Percentiles rank a stretch among this genome's conserved stretches.
Conservation (phyloP, 2,329 filamentous ascomycete genomes). For the Drechslerella stenobrocha region DNA sequence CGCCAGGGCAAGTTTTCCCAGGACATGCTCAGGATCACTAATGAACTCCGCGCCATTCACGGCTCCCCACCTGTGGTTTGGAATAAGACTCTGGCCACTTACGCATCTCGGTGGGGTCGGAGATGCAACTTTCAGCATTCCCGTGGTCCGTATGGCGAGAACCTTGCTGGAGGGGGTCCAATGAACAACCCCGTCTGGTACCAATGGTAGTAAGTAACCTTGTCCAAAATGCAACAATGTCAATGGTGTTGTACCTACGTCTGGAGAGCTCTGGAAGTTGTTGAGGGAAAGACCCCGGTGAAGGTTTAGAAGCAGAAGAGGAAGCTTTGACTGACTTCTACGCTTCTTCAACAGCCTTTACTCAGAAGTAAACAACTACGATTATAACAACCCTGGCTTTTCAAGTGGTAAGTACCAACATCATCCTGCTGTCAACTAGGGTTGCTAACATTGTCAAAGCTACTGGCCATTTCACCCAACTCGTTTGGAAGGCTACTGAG, state of each 20-base stretch:
- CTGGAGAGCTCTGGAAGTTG: too few species aligned
- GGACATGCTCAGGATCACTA: constrained; percentile 45
- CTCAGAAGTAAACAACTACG: constrained; percentile 35
- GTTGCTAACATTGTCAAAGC: constrained; percentile 46
- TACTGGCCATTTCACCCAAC: constrained; percentile 73
- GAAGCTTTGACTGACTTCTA: constrained; percentile 5
- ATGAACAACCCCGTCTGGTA: constrained; percentile 49
- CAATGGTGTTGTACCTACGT: constrained; percentile 18
- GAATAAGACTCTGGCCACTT: constrained; percentile 39
- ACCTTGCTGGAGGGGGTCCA: constrained; percentile 39
- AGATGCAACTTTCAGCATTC: constrained; percentile 42
- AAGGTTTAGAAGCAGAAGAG: background rate
- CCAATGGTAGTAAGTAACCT: constrained; percentile 45
- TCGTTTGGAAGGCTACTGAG: constrained; percentile 70
- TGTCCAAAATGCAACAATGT: constrained; percentile 33
- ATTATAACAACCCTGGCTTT: constrained; percentile 38
- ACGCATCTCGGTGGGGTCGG: constrained; percentile 28
- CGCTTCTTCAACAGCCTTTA: constrained; percentile 19
- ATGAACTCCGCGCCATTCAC: constrained; percentile 42
- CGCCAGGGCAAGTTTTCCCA: constrained; percentile 39
- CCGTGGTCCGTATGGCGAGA: constrained; percentile 45
- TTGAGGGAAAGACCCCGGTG: too few species aligned
- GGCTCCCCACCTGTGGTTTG: constrained; percentile 26
- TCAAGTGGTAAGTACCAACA: constrained; percentile 18
- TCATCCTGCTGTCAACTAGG: background rate